phyloP scores from a whole-genome alignment of 345 rosid genomes.

The Trapa bicornis region DNA sequence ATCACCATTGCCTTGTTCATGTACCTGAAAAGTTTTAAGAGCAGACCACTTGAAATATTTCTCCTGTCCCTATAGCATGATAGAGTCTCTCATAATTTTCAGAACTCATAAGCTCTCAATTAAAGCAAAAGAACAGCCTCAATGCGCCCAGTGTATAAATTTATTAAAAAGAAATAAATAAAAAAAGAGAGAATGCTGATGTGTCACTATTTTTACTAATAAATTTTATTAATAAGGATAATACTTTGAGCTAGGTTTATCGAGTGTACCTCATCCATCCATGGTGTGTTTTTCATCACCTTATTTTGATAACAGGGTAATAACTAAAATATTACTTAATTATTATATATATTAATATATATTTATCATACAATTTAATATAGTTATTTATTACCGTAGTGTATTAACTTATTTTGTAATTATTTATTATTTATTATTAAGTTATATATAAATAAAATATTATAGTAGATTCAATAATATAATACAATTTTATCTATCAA shows the following conservation, averaged over 20 bases:
- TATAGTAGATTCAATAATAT: too few relatives aligned
- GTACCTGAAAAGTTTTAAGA: constrained; percentile 32
- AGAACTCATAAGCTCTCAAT: constrained; percentile 9
- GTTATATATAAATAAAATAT: too few relatives aligned
- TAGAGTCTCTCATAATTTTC: constrained; percentile 21
- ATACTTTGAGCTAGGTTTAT: not conserved
- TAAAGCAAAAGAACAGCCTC: not conserved
- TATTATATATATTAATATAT: too few relatives aligned
- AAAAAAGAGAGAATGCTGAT: not conserved
- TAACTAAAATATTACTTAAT: too few relatives aligned
- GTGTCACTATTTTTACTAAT: constrained; percentile 1
- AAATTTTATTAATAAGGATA: not conserved
- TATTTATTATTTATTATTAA: too few relatives aligned
- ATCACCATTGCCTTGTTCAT: constrained; percentile 46
- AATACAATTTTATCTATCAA: too few relatives aligned
- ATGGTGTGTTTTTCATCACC: constrained; percentile 23
- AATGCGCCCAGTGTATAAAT: not conserved
- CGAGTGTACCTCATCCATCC: constrained; percentile 11
- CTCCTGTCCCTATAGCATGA: not conserved
- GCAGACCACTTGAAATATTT: constrained; percentile 18
- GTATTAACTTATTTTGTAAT: too few relatives aligned
- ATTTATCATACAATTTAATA: too few relatives aligned
- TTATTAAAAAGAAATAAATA: not conserved
- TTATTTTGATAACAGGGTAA: constrained; percentile 53
- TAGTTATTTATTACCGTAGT: too few relatives aligned